Evolutionary conservation across 2,329 filamentous ascomycete species (phyloP).

Genomic region (Diaporthe australafricana): DNA sequence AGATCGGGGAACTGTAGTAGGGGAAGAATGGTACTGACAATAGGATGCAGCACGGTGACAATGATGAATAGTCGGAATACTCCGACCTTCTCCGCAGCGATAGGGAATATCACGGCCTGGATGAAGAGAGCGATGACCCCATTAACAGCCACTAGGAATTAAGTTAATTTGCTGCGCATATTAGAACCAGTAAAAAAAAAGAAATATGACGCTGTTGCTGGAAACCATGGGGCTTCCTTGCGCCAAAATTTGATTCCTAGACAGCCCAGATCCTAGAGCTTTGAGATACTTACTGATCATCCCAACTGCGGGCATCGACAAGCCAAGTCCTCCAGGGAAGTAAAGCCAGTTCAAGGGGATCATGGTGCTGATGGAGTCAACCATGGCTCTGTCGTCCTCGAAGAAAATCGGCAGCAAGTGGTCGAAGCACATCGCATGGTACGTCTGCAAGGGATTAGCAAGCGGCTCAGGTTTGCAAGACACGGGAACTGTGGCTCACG

Average conservation of each 20-base stretch:
- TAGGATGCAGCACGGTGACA: conserved; percentile 69
- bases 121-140: conserved; percentile 68
- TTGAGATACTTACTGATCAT: conserved; percentile 16
- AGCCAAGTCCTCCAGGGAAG: conserved; percentile 71
- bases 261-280: background rate
- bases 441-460: conserved; percentile 61
- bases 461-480: background rate
- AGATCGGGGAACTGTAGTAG: too few species aligned
- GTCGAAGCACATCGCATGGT: conserved; percentile 96
- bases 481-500: conserved; percentile 36
- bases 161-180: conserved; percentile 30
- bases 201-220: background rate
- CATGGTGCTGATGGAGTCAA: conserved; percentile 42
- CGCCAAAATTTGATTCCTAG: background rate
- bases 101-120: conserved; percentile 70
- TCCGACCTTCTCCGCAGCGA: conserved; percentile 68
- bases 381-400: conserved; percentile 75
- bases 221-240: background rate
- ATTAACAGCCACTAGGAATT: conserved; percentile 54
- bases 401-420: conserved; percentile 93
- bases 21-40: too few species aligned
- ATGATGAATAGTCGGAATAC: conserved; percentile 70
- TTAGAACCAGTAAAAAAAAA: too few species aligned
- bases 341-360: conserved; percentile 59
- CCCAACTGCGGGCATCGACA: conserved; percentile 72